Evolutionary conservation across 2,329 filamentous ascomycete genomes (phyloP).

Genomic region (Arthrobotrys conoides): DNA sequence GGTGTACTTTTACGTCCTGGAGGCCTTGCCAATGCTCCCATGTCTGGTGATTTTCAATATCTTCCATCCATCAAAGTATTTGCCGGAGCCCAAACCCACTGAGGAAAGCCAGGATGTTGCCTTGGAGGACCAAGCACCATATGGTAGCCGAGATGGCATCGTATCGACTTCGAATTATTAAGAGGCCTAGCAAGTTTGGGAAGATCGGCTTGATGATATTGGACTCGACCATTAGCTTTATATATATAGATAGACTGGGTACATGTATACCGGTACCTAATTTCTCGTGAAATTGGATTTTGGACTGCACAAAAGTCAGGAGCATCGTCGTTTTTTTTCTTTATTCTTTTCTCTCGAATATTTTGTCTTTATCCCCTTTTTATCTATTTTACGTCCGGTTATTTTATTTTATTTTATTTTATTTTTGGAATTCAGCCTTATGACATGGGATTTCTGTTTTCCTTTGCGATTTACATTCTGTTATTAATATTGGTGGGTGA

Average conservation of each 20-base stretch:
- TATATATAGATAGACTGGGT: background rate
- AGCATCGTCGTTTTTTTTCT: too few relatives aligned
- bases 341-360: too few relatives aligned
- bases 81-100: constrained; percentile 63
- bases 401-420: too few relatives aligned
- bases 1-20: constrained; percentile 72
- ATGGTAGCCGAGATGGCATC: constrained; percentile 10
- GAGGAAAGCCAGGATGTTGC: constrained; percentile 28
- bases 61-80: constrained; percentile 69
- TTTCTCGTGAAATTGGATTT: background rate
- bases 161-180: constrained; percentile 19
- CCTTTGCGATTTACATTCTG: too few relatives aligned
- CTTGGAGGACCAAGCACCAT: constrained; percentile 33
- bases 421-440: too few relatives aligned
- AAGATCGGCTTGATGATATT: background rate
- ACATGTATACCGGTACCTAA: too few relatives aligned
- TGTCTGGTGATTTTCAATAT: constrained; percentile 71
- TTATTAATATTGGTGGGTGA: too few relatives aligned
- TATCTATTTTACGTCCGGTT: too few relatives aligned
- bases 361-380: too few relatives aligned
- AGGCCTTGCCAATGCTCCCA: constrained; percentile 70
- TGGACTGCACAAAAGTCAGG: background rate
- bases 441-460: too few relatives aligned
- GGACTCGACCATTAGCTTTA: background rate
- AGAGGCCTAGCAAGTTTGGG: constrained; percentile 5